Evolutionary conservation across 768 basidiomycete species (phyloP), one percentile per base, ranked within the genome.

Genomic region (Lactarius deliciosus): DNA sequence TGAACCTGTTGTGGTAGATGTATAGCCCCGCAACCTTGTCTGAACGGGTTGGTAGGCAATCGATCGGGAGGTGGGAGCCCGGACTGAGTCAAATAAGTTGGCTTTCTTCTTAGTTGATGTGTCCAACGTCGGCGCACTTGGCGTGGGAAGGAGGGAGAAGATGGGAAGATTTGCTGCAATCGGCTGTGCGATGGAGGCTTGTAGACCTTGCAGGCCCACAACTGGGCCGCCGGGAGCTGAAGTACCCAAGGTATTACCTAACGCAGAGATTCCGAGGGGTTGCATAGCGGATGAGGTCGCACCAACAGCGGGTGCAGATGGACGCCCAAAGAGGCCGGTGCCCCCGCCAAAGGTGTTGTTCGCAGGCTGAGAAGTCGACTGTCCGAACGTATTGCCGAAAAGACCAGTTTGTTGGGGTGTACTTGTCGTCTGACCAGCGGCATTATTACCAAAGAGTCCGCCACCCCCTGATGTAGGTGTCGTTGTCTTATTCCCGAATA

Each of bases 181-280:
- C 9, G 92, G 92, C 75, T 96, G 91, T 32, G 91, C 88, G 73
- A 98, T 92, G 22, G 95, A 95, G 1, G 94, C 91, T 10, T 89
- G 90, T 61, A 96, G 79, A n/a, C 85, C 86, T 76, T 74, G 76
- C 13, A 71, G 71, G 40, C 56, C 62, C 41, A 71, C 70, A 34
- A 57, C 40, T 22, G 86, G 85, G 50, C 80, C 78, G 38, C 77
- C 84, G n/a, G 80, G 77, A 62, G 78, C 76, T 55, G 74, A 82
- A 13, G 79, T 75, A 57, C 79, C 80, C 32, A 85, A 75, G 8
- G 81, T 74, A 63, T 77, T 80, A 34, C 87, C 87, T 65, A 90
- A 90, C 16, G 88, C 45, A 60, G 66, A 68, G 43, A 53, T n/a
- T 20, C 66, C 66, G 7, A 68, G 58, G 18, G 62, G 41, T 40